phyloP scores from a whole-genome alignment of 192 early-diverging fungal genomes.

The Tieghemiomyces parasiticus region DNA sequence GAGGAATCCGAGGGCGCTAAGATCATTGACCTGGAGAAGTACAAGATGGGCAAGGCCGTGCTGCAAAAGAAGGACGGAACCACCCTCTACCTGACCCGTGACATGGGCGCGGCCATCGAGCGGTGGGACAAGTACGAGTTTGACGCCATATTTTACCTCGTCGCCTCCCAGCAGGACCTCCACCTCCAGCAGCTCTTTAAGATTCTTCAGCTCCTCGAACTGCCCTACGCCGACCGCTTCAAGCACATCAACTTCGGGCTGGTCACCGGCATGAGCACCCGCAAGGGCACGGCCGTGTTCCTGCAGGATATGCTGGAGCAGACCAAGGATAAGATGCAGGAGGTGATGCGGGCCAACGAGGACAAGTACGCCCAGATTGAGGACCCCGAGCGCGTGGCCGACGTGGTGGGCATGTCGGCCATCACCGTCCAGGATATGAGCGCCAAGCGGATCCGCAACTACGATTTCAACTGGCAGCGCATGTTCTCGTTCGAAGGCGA shows the following conservation, averaged over 20 bases:
- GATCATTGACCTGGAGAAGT: constrained; percentile 64
- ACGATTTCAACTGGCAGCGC: constrained; percentile 79
- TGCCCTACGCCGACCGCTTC: constrained; percentile 69
- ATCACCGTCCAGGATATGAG: constrained; percentile 85
- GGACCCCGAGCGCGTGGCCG: constrained; percentile 65
- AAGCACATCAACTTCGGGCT: constrained; percentile 90
- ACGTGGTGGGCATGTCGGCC: constrained; percentile 84
- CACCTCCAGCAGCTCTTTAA: constrained; percentile 94
- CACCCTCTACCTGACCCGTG: constrained; percentile 86
- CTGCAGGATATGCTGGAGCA: constrained; percentile 86
- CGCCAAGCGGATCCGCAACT: constrained; percentile 85
- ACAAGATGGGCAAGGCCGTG: constrained; percentile 72
- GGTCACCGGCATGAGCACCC: constrained; percentile 91
- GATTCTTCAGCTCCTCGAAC: constrained; percentile 64
- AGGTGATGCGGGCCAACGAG: constrained; percentile 81
- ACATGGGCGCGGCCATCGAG: constrained; percentile 89
- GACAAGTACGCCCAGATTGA: constrained; percentile 70
- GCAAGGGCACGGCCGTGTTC: constrained; percentile 89
- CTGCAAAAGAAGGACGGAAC: constrained; percentile 86
- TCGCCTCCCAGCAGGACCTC: constrained; percentile 76
- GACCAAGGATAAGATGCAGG: constrained; percentile 77
- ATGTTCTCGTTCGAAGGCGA: constrained; percentile 96
- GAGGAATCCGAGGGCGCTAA: constrained; percentile 69
- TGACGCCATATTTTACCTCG: constrained; percentile 87
- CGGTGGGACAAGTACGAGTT: constrained; percentile 79